Percentiles rank a stretch among this genome's conserved stretches.
Evolutionary conservation across 164 flowering plant species (phyloP).

Genomic region (Houttuynia cordata): DNA sequence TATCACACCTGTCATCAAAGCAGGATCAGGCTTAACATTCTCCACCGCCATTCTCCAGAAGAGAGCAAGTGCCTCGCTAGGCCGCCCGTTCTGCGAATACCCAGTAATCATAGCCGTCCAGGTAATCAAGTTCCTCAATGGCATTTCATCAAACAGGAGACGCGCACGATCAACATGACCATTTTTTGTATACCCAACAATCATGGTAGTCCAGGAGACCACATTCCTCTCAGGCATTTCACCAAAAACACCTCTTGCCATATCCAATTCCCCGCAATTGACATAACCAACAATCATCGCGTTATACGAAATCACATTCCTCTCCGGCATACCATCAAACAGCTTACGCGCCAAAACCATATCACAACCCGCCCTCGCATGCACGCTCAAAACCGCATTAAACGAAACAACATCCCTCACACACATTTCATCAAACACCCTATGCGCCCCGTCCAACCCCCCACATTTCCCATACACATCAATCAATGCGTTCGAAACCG

Average conservation of each 20-base stretch:
- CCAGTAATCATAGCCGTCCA: constrained; percentile 35
- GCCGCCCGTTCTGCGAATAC: constrained; percentile 25
- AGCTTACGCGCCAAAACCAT: constrained; percentile 3
- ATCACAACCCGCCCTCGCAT: neutral
- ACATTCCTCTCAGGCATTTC: constrained; percentile 16
- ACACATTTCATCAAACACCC: neutral
- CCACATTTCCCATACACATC: constrained; percentile 7
- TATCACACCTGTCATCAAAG: constrained; percentile 22
- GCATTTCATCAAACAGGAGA: constrained; percentile 24
- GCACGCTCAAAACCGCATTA: neutral
- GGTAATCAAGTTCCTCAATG: constrained; percentile 21
- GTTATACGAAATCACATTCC: constrained; percentile 8
- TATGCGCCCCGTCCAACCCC: neutral
- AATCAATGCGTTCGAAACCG: constrained; percentile 25
- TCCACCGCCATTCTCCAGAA: constrained; percentile 14
- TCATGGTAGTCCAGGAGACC: constrained; percentile 23
- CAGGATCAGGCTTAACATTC: constrained; percentile 21
- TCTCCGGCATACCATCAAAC: constrained; percentile 7
- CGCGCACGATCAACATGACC: constrained; percentile 20
- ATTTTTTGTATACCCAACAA: constrained; percentile 21
- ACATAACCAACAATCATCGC: constrained; percentile 9
- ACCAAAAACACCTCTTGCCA: constrained; percentile 9
- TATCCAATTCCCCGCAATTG: constrained; percentile 4
- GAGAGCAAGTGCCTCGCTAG: constrained; percentile 19
- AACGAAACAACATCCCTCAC: neutral